Evolutionary conservation across 2,329 filamentous ascomycete species (phyloP), one percentile per base, ranked within the genome.

Genomic region (Diaporthe batatas): DNA sequence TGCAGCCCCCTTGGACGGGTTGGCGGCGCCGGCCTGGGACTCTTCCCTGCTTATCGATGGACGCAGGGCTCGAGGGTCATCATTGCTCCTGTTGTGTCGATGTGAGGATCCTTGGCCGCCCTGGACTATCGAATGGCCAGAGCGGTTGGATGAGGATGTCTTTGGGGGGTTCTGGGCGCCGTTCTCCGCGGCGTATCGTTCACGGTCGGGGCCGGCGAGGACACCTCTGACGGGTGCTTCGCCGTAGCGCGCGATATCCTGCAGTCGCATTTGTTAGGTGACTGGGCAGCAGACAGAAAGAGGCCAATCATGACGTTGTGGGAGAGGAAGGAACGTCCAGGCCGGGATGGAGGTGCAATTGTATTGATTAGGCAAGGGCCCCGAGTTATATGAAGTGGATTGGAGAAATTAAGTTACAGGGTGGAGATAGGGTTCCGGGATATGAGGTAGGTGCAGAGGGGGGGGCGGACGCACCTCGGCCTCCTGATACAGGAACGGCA

Each of bases 401-500:
- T 70, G 73, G 53, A 65, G 58, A 70, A 73, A 73, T 74, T 73
- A 74, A 72, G 73, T 70, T 73, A 64, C 76, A 74, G 75, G 72
- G 75, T 67, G 75, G 75, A 72, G 72, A 72, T 71, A 72, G 59
- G 58, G 49, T 70, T 47, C 39, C 71, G 73, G 65, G 74, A 77
- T 74, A 77, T 77, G 76, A 76, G 58, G 71, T 70, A 75, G 74
- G 77, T 76, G 77, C 75, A 49, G 47, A 65, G 73, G 57, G 51
- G 68, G 67, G 71, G 67, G 32, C 54, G 75, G 75, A 88, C 91
- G 86, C 82, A 94, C 92, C 85, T 94, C 90, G 76, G 89, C 89
- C 80, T 96, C 94, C 83, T 98, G 96, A 80, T 96, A 98, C 75
- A 97, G 88, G 88, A 98, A 99, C n/a, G 96, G 96, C 51, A 97